Base-by-base conservation (phyloP, 2,329 filamentous ascomycete genomes). In the Sclerotinia borealis region DNA sequence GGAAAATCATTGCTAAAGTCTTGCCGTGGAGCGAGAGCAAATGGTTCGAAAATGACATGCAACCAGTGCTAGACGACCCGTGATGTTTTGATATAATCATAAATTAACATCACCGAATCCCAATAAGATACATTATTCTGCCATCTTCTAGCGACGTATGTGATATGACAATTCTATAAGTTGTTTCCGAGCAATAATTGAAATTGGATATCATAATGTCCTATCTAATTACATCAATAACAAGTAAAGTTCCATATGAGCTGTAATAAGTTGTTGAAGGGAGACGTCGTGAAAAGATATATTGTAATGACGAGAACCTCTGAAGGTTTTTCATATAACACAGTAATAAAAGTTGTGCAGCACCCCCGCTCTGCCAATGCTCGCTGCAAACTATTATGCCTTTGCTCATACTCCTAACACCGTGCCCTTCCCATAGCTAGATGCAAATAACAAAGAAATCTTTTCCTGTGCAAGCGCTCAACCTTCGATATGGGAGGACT, bases 401-500 rank as follows among this genome's bases (percentile, higher is more conserved):
- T 65, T 65, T 63, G 62, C 65, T 68, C 34, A 69, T 74, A 68
- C 73, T 72, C 73, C 73, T 64, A 72, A 75, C 73, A 75, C 73
- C 73, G 67, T 66, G 72, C 73, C 71, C 63, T 65, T 52, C 66
- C 69, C 66, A 68, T 63, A 65, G 68, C 67, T 67, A 71, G 65
- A 73, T 73, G 70, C 71, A 72, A 69, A 71, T 69, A 70, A 69
- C 69, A 68, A 70, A 72, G 62, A 59, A 72, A 71, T 70, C 61
- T 65, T 72, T 68, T 69, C 72, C 66, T 64, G 36, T 59, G 51
- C 48, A 64, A 50, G 66, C 63, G 39, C 36, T 80, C 68, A 95
- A 47, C 90, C 90, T 76, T 96, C 92, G 68, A 95, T 91, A 68
- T 96, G 87, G 54, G 88, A 82, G 64, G 79, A 84, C 77, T 93